Evolutionary conservation across 2,329 filamentous ascomycete species (phyloP), one percentile per base, ranked within the genome.

Genomic region (Ascochyta fabae): DNA sequence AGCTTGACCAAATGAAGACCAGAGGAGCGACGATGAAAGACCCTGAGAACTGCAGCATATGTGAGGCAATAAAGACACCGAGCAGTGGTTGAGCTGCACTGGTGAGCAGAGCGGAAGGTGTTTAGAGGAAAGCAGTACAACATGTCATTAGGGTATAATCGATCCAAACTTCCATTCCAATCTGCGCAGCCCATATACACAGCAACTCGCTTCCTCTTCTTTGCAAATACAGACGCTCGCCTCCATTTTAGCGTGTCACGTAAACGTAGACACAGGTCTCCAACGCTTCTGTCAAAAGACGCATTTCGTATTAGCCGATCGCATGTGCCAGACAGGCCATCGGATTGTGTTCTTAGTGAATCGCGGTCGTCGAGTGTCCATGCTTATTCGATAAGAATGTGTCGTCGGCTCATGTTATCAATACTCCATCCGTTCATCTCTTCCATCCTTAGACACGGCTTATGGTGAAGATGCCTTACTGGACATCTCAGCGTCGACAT

Each of bases 401-500:
- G 33, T 44, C 44, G 26, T 47, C 22, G 24, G 43, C 24, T 48
- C 50, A 36, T 45, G 41, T 45, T 53, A 46, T 12, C 36, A 22
- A 40, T 41, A 46, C 23, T 41, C 33, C 15, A 16, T 35, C 10
- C 12, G n/a, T 16, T 35, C 8, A 15, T n/a, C 33, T 16, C n/a
- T 16, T 12, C 10, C 33, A 16, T 16, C 33, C 15, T 35, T 7
- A 13, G 12, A 3, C 6, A 31, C 12, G 27, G 29, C 12, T 35
- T 59, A 67, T 6, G 65, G 58, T 13, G 60, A 59, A 3, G 55
- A 44, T 13, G 62, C 51, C 43, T 62, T 69, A 38, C 64, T 57
- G 19, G 56, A 49, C 57, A 73, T 56, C 58, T 75, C 71, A 8
- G 68, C 68, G 23, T 72, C 70, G 13, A 74, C 71, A 52, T 69